A percentile compares a stretch with the other conserved stretches of the same genome.
These are phyloP conservation scores for Liriodendron chinense DNA, from an alignment of 164 flowering plant genomes.

Conservation along the genomic window DNA sequence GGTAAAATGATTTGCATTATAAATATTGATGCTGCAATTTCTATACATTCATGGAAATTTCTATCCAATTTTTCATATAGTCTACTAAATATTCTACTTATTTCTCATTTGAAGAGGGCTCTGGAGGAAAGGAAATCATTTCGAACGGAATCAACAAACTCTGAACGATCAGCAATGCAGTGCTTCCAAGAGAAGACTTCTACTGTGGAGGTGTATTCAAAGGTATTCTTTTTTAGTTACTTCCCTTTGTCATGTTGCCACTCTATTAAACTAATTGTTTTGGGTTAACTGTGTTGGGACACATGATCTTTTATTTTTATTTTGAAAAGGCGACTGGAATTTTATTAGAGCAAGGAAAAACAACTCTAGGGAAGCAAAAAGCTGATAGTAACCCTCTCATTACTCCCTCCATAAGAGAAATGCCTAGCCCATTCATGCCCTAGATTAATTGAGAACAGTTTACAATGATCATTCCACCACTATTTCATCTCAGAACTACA, in stretches of 20 bases:
- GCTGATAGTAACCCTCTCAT: background rate
- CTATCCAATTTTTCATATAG: background rate
- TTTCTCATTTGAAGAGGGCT: conserved; percentile 43
- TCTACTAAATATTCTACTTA: background rate
- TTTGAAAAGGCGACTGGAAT: background rate
- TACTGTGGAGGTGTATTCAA: conserved; percentile 54
- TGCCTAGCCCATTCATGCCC: too few species aligned
- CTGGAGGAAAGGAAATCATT: conserved; percentile 69
- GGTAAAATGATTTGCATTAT: too few species aligned
- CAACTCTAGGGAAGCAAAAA: background rate
- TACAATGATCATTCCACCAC: too few species aligned
- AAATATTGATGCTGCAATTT: too few species aligned
- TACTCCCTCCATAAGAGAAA: too few species aligned
- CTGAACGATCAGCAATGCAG: conserved; percentile 68
- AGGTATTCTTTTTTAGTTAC: conserved; percentile 39
- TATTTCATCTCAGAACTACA: too few species aligned
- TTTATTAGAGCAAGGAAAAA: background rate
- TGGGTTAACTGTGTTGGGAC: background rate
- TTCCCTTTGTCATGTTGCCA: background rate
- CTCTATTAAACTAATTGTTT: background rate
- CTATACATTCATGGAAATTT: background rate
- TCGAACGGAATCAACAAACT: conserved; percentile 49
- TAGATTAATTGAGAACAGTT: too few species aligned
- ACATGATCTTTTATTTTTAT: too few species aligned
- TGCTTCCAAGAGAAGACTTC: conserved; percentile 62